Percentiles rank a stretch among this genome's conserved stretches.
Conservation (phyloP, 2,329 filamentous ascomycete species). For the Cytospora piceae region DNA sequence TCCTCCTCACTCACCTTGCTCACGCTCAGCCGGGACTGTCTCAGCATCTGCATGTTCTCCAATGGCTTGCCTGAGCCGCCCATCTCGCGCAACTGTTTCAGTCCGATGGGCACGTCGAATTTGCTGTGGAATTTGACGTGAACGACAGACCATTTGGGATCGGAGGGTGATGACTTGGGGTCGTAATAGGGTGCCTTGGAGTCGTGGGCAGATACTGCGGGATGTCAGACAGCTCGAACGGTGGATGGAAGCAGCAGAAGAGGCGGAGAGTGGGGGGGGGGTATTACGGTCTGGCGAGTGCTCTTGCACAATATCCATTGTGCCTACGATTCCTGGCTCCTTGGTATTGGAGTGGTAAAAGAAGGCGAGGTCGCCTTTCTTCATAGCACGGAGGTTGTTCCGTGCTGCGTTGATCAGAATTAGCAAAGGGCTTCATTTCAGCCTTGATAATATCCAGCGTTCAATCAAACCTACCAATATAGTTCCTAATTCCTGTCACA, state of each 20-base stretch:
- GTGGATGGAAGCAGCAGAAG: background rate
- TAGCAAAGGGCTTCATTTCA: background rate
- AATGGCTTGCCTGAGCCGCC: constrained; percentile 60
- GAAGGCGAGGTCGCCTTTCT: constrained; percentile 87
- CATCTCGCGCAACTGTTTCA: constrained; percentile 72
- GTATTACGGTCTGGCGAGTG: constrained; percentile 73
- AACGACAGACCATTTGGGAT: constrained; percentile 85
- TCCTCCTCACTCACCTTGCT: constrained; percentile 66
- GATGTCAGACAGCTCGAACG: background rate
- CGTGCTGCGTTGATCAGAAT: constrained; percentile 55
- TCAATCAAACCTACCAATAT: constrained; percentile 32
- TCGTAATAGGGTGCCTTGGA: constrained; percentile 81
- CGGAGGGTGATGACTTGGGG: constrained; percentile 67
- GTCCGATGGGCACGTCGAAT: constrained; percentile 70
- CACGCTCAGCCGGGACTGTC: constrained; percentile 81
- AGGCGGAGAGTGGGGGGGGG: background rate
- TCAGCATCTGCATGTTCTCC: constrained; percentile 80
- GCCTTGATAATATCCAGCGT: no score
- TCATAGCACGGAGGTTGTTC: constrained; percentile 92
- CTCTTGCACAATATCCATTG: constrained; percentile 87
- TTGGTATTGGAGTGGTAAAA: constrained; percentile 98
- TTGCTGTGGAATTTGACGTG: constrained; percentile 87
- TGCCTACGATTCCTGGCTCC: constrained; percentile 81
- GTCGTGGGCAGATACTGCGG: constrained; percentile 70
- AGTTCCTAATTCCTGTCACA: constrained; percentile 41